Evolutionary conservation across 225 moss, liverwort and hornwort genomes (phyloP), one percentile per base, ranked within the genome.

Genomic region (Marchantia polymorpha): DNA sequence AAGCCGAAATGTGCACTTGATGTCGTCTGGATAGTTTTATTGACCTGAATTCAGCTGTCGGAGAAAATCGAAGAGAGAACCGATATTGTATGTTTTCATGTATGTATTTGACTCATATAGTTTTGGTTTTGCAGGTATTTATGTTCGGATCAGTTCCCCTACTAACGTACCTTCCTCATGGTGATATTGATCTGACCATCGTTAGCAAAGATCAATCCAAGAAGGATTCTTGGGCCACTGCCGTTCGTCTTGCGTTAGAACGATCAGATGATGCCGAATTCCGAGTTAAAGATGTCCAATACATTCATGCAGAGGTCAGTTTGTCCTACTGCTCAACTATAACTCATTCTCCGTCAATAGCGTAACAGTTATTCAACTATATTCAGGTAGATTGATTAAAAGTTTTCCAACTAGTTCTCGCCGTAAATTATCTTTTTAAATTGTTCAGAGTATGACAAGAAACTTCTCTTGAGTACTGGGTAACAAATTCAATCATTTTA

Each of bases 151-250:
- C 93, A 25, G 93, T 93, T 54, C 92, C 93, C 39, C 86, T 95
- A 55, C 91, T 89, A 65, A 91, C 92, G 0, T 93, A 93, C 75
- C 83, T 93, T 27, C 93, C 92, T 22, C 90, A 92, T 85, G 93
- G 95, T 53, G 93, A 95, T 84, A 92, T 92, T 76, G 93, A 95
- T 79, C 78, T 96, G 7, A 91, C 91, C 75, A 90, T 85, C 71
- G 73, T 96, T 19, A 87, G 90, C 80, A 69, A 76, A 80, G 87
- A 82, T 79, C 82, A 81, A 55, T 64, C 30, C 31, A 64, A 83
- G 55, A 88, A 88, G 81, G 88, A 88, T 78, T 77, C 81, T 20
- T 88, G 88, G 88, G 81, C 79, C 15, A 83, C 61, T 77, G 16
- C 51, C 51, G 83, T 88, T 51, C 83, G 81, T 12, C 73, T 79